phyloP scores from a whole-genome alignment of 331 rosid species.

The Quercus phellos region DNA sequence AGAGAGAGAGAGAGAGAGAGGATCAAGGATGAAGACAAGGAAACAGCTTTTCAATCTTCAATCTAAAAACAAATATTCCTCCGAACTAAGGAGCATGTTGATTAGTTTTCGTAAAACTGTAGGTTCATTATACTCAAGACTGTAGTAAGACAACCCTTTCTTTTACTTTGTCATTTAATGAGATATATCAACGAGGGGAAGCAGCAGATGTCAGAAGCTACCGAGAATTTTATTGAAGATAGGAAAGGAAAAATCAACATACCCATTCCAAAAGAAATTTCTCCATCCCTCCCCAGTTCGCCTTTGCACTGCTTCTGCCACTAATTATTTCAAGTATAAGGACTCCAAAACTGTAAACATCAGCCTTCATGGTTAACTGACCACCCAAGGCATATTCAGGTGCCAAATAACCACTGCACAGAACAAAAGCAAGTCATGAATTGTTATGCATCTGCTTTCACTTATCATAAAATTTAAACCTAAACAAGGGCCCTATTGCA shows the following conservation, averaged over 20 bases:
- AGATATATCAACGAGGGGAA: background rate
- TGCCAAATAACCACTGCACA: slow-evolving; percentile 83
- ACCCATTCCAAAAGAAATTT: slow-evolving; percentile 82
- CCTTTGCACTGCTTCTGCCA: slow-evolving; percentile 64
- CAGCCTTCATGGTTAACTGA: slow-evolving; percentile 83
- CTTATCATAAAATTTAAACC: background rate
- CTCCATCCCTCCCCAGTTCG: slow-evolving; percentile 45
- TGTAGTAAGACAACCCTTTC: background rate
- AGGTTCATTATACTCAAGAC: background rate
- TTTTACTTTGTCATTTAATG: background rate
- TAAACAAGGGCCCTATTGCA: background rate
- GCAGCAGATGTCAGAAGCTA: background rate
- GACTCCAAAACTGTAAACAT: slow-evolving; percentile 90
- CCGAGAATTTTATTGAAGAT: background rate
- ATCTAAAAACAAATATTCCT: background rate
- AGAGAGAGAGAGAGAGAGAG: background rate
- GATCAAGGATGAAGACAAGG: background rate
- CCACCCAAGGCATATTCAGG: slow-evolving; percentile 98
- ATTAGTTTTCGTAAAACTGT: background rate
- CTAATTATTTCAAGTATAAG: slow-evolving; percentile 75
- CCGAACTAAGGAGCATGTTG: background rate
- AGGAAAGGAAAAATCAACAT: slow-evolving; percentile 11
- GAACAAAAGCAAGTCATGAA: slow-evolving; percentile 26
- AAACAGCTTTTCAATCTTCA: background rate
- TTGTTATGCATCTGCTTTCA: background rate